phyloP scores from a whole-genome alignment of 2,329 filamentous ascomycete species.

The Arthrocladium fulminans region DNA sequence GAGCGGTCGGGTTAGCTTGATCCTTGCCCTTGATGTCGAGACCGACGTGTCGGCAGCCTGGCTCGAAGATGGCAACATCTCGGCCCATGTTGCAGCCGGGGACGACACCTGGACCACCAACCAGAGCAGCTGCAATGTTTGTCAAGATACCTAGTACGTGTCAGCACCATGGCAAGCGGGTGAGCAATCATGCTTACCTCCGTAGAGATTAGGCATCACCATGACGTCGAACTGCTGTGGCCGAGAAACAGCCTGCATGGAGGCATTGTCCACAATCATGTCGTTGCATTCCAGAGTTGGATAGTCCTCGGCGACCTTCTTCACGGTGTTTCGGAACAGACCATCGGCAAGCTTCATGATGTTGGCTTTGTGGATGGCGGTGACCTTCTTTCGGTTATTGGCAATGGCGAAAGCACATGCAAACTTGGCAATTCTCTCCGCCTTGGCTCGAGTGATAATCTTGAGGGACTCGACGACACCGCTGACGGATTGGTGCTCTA shows the following conservation, averaged over 20 bases:
- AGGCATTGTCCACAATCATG: slow-evolving; percentile 99
- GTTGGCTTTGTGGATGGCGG: slow-evolving; percentile 99
- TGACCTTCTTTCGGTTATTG: slow-evolving; percentile 99
- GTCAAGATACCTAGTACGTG: slow-evolving; percentile 66
- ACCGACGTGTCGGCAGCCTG: slow-evolving; percentile 97
- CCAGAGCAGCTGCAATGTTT: slow-evolving; percentile 95
- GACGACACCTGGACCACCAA: slow-evolving; percentile 92
- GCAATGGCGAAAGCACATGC: slow-evolving; percentile 95
- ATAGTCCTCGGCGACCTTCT: slow-evolving; percentile 86
- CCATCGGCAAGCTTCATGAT: slow-evolving; percentile 99
- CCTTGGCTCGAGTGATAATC: slow-evolving; percentile 99
- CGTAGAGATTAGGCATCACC: slow-evolving; percentile 99
- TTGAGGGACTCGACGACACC: slow-evolving; percentile 99
- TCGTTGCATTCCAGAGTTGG: slow-evolving; percentile 93
- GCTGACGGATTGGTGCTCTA: slow-evolving; percentile 94
- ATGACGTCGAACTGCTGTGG: slow-evolving; percentile 99
- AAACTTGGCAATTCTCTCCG: slow-evolving; percentile 98
- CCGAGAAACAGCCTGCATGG: slow-evolving; percentile 94
- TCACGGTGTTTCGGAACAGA: slow-evolving; percentile 97
- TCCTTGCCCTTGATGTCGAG: slow-evolving; percentile 99
- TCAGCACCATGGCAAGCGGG: not conserved
- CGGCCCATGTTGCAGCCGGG: slow-evolving; percentile 99
- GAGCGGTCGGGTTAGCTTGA: slow-evolving; percentile 93
- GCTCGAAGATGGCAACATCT: slow-evolving; percentile 96
- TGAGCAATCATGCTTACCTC: slow-evolving; percentile 30